A percentile compares a stretch with the other conserved stretches of the same genome.
These are phyloP conservation scores for Dactylonectria estremocensis DNA, from an alignment of 2,329 filamentous ascomycete species.

Conservation along the genomic window DNA sequence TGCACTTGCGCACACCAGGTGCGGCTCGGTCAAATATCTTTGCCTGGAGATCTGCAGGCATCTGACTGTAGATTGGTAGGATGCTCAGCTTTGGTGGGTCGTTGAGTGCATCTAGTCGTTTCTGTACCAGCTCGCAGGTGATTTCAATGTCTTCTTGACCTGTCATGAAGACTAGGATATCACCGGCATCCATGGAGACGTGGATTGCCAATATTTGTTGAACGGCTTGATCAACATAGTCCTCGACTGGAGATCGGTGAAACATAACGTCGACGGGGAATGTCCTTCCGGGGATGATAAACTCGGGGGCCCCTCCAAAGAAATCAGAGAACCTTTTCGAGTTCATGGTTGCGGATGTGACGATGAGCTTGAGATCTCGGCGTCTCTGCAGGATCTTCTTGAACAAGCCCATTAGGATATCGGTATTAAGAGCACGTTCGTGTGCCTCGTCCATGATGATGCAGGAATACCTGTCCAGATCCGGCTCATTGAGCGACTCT, in stretches of 20 bases:
- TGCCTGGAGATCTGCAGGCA: slow-evolving; percentile 97
- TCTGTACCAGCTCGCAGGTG: slow-evolving; percentile 93
- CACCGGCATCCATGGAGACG: slow-evolving; percentile 91
- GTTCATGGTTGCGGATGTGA: slow-evolving; percentile 99
- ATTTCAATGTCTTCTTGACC: slow-evolving; percentile 98
- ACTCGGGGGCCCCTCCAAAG: slow-evolving; percentile 95
- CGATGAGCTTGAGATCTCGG: slow-evolving; percentile 94
- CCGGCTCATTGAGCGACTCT: slow-evolving; percentile 92
- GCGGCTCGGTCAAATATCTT: slow-evolving; percentile 96
- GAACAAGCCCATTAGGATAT: slow-evolving; percentile 96
- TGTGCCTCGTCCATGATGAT: slow-evolving; percentile 99
- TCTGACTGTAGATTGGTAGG: slow-evolving; percentile 98
- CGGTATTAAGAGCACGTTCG: slow-evolving; percentile 95
- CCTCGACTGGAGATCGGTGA: slow-evolving; percentile 93
- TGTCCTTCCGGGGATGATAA: slow-evolving; percentile 94
- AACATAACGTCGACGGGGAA: slow-evolving; percentile 98
- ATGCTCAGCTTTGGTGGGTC: slow-evolving; percentile 96
- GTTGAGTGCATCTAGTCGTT: slow-evolving; percentile 89
- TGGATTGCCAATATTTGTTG: slow-evolving; percentile 97
- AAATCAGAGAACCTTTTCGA: slow-evolving; percentile 96
- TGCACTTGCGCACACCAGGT: slow-evolving; percentile 94
- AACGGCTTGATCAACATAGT: slow-evolving; percentile 97
- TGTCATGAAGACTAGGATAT: slow-evolving; percentile 99
- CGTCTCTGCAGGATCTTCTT: slow-evolving; percentile 95
- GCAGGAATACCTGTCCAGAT: slow-evolving; percentile 96